phyloP scores from a whole-genome alignment of 2,329 filamentous ascomycete genomes.

The Scleromitrula shiraiana region DNA sequence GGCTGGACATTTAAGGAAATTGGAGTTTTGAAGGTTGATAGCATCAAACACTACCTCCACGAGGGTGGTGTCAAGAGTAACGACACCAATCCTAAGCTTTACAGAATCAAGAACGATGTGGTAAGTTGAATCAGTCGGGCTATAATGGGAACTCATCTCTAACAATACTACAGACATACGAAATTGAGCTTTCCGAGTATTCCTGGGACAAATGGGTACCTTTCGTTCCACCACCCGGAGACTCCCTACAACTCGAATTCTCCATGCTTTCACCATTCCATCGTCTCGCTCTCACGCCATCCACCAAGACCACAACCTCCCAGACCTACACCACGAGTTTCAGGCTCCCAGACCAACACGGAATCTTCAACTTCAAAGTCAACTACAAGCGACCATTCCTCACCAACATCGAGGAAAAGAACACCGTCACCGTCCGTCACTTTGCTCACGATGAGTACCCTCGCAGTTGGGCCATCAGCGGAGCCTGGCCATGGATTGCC shows the following conservation, averaged over 20 bases:
- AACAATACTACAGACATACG: constrained; percentile 15
- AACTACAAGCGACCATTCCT: constrained; percentile 96
- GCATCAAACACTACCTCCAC: constrained; percentile 67
- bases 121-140: constrained; percentile 54
- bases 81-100: constrained; percentile 72
- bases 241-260: constrained; percentile 89
- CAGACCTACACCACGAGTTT: constrained; percentile 71
- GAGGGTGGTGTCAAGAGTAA: constrained; percentile 44
- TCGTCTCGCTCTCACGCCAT: constrained; percentile 63
- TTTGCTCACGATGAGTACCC: constrained; percentile 97
- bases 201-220: constrained; percentile 64
- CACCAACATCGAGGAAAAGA: constrained; percentile 85
- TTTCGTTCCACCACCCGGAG: constrained; percentile 60
- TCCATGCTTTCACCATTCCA: constrained; percentile 98
- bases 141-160: not conserved
- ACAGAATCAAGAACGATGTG: constrained; percentile 93
- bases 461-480: constrained; percentile 80
- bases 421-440: constrained; percentile 88
- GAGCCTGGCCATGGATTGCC: constrained; percentile 89
- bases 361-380: constrained; percentile 96
- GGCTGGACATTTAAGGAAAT: constrained; percentile 96
- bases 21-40: constrained; percentile 79
- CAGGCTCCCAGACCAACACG: constrained; percentile 88
- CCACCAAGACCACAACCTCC: constrained; percentile 52
- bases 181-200: constrained; percentile 83